These are phyloP conservation scores for Flaveria linearis DNA, from an alignment of 129 eudicot genomes.

Conservation along the genomic window DNA sequence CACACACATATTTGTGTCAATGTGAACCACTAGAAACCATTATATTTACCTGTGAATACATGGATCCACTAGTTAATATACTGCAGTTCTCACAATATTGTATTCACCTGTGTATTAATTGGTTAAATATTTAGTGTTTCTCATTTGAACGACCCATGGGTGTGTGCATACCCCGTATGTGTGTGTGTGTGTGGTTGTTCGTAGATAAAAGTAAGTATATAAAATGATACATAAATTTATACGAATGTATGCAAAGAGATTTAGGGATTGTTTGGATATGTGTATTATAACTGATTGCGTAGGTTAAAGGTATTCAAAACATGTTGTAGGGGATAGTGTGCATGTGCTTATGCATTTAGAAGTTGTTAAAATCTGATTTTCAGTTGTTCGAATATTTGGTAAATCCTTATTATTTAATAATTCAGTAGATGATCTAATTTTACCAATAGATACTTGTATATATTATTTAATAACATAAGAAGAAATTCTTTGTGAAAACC, in stretches of 20 bases:
- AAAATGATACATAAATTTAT: slow-evolving; percentile 2
- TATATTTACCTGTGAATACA: not conserved
- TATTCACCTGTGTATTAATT: not conserved
- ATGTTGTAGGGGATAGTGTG: not conserved
- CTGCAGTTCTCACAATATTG: not conserved
- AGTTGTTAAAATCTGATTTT: no score
- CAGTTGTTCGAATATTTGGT: no score
- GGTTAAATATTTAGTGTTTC: not conserved
- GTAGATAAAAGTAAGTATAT: not conserved
- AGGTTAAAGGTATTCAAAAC: not conserved
- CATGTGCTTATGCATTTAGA: not conserved
- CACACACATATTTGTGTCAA: not conserved
- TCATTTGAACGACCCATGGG: not conserved
- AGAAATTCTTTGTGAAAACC: no score
- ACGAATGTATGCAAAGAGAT: not conserved
- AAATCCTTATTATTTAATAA: no score
- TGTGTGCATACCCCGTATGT: not conserved
- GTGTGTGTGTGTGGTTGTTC: not conserved
- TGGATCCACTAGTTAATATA: not conserved
- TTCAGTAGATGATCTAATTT: no score
- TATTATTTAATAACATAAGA: no score
- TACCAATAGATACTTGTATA: no score
- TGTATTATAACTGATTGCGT: not conserved
- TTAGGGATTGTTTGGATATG: no score
- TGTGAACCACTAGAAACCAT: not conserved